Evolutionary conservation across 768 basidiomycete species (phyloP).

Genomic region (Trametes meyenii): DNA sequence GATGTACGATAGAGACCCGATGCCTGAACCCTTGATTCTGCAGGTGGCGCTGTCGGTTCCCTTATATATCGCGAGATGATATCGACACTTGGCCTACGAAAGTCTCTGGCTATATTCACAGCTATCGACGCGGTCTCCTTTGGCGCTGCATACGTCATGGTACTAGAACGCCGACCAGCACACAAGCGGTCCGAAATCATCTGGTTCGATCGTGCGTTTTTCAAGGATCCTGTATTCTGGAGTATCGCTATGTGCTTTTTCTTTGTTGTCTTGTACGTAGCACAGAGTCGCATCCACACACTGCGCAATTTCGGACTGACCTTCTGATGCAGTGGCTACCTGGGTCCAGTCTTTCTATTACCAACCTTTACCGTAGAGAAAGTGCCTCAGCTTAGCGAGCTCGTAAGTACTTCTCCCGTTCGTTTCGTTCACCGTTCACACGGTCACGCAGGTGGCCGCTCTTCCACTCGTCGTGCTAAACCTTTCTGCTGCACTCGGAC

Average conservation of each 20-base stretch:
- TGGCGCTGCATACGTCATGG: constrained; percentile 33
- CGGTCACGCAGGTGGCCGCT: constrained; percentile 11
- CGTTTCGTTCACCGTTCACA: background rate
- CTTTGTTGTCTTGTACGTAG: constrained; percentile 26
- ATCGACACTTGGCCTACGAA: constrained; percentile 34
- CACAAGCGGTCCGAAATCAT: constrained; percentile 14
- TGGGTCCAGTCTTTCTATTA: constrained; percentile 26
- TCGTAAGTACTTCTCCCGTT: background rate
- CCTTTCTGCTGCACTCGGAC: constrained; percentile 25
- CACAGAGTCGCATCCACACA: background rate
- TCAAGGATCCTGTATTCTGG: constrained; percentile 29
- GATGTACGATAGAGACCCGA: background rate
- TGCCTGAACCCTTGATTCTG: background rate
- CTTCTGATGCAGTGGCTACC: constrained; percentile 19
- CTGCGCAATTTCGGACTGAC: background rate
- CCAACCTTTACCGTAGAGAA: constrained; percentile 21
- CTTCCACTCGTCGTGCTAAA: constrained; percentile 26
- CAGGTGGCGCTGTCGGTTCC: constrained; percentile 25
- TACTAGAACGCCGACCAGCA: constrained; percentile 33
- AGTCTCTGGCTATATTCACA: constrained; percentile 37
- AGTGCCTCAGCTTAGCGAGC: constrained; percentile 18
- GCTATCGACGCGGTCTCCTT: constrained; percentile 33
- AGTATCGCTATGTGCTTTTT: constrained; percentile 27
- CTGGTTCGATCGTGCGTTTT: constrained; percentile 27
- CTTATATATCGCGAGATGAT: constrained; percentile 26